Evolutionary conservation across 345 rosid species (phyloP), one percentile per base, ranked within the genome.

Genomic region (Gossypium ekmanianum): DNA sequence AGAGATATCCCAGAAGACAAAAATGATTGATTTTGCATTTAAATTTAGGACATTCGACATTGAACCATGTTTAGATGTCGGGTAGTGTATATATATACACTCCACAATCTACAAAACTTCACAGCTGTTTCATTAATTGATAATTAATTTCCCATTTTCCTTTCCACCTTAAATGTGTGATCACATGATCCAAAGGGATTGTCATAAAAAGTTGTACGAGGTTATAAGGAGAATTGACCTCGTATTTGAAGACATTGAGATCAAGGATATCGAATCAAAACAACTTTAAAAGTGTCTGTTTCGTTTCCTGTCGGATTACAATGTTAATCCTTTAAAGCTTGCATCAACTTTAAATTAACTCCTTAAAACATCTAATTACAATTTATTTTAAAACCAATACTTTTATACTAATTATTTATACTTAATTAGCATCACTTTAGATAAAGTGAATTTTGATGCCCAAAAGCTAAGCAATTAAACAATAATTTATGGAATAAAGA

Each of bases 161-260:
- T 66, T 48, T 66, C 4, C 29, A 47, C 22, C 71, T 12, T 44
- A 2, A 66, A 66, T 67, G 51, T 18, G 69, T 26, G 18, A 44
- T 65, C 69, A 65, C 51, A 64, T 41, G 69, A n/a, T 9, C 43
- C 50, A n/a, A n/a, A n/a, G 67, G 11, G 67, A 22, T 22, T 57
- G 29, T 9, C 68, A 18, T 18, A 22, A 11, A 66, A 65, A 66
- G 71, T 45, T 20, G 1, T 22, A 20, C 52, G 45, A 66, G 17
- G 51, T 20, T 20, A 44, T 27, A 3, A 67, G 54, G 52, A 11
- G 26, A 12, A 55, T 20, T 55, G 55, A 22, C 55, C 39, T 67
- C 56, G 24, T 20, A 8, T 24, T 47, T 1, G 39, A 68, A 68
- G 72, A 68, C 72, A 68, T 45, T 24, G 41, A 68, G 41, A 68